Evolutionary conservation across 176 grass and related monocot genomes (phyloP).

Genomic region (Carex kokanica): DNA sequence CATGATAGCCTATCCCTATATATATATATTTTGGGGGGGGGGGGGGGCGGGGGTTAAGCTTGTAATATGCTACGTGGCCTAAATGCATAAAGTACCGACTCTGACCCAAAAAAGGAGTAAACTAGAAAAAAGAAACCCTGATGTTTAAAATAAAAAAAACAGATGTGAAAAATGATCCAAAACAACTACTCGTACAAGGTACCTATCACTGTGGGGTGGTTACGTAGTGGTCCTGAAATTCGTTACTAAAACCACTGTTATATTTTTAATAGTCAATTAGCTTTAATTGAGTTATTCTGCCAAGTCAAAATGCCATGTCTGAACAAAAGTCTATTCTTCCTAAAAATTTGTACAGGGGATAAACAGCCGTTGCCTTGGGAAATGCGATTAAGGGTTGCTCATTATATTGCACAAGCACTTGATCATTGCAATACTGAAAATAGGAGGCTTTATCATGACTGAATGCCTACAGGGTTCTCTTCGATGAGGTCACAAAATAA

Average conservation of each 20-base stretch:
- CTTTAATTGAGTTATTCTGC: background rate
- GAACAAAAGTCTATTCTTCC: background rate
- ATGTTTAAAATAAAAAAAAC: background rate
- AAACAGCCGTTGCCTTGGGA: conserved; percentile 96
- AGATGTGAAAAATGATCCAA: background rate
- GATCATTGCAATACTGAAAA: conserved; percentile 95
- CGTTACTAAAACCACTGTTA: background rate
- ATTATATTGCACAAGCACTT: conserved; percentile 88
- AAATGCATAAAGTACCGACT: background rate
- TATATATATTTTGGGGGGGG: too few species aligned
- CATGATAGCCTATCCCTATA: too few species aligned
- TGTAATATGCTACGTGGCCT: background rate
- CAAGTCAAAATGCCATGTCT: background rate
- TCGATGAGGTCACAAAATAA: conserved; percentile 70
- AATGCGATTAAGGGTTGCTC: conserved; percentile 95
- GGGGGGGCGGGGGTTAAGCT: background rate
- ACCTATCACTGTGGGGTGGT: background rate
- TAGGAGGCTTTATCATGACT: conserved; percentile 91
- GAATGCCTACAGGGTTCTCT: conserved; percentile 98
- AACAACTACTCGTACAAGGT: background rate
- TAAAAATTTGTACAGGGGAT: conserved; percentile 60
- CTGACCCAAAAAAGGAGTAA: background rate
- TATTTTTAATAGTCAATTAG: background rate
- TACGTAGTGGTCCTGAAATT: background rate
- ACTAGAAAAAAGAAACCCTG: background rate